Evolutionary conservation across 768 basidiomycete species (phyloP).

Genomic region (Boletus tomentosulus): DNA sequence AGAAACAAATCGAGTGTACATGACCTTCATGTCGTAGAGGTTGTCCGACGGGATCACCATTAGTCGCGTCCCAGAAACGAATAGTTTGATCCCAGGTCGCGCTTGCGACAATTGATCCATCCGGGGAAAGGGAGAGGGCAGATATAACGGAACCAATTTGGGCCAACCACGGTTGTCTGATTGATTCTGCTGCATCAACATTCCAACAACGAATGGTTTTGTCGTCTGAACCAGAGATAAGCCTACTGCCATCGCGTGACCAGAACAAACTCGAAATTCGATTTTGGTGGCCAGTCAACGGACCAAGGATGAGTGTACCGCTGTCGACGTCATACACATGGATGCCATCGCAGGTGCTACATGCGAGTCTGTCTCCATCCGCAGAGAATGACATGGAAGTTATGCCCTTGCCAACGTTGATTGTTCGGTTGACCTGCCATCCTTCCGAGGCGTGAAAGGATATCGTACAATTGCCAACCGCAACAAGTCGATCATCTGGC

Average conservation of each 20-base stretch:
- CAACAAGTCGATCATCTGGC: constrained; percentile 3
- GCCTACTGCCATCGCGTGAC: not conserved
- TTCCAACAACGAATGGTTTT: constrained; percentile 11
- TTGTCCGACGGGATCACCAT: not conserved
- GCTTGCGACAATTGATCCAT: constrained; percentile 9
- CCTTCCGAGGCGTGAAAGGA: not conserved
- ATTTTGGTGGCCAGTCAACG: not conserved
- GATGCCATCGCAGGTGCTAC: not conserved
- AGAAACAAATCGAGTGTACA: not conserved
- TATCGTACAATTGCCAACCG: not conserved
- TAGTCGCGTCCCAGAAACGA: constrained; percentile 7
- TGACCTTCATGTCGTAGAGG: not conserved
- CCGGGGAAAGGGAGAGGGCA: constrained; percentile 1
- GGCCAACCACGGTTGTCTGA: not conserved
- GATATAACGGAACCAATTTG: not conserved
- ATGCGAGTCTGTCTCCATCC: not conserved
- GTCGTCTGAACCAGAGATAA: not conserved
- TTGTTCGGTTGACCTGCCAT: not conserved
- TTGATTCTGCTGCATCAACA: not conserved
- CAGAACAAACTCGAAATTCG: not conserved
- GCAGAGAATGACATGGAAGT: constrained; percentile 2
- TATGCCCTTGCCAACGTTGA: not conserved
- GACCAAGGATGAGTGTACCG: not conserved
- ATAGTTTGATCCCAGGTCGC: constrained; percentile 1
- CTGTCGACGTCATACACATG: not conserved